Evolutionary conservation across 2,329 filamentous ascomycete species (phyloP), one percentile per base, ranked within the genome.

Genomic region (Colletotrichum higginsianum): DNA sequence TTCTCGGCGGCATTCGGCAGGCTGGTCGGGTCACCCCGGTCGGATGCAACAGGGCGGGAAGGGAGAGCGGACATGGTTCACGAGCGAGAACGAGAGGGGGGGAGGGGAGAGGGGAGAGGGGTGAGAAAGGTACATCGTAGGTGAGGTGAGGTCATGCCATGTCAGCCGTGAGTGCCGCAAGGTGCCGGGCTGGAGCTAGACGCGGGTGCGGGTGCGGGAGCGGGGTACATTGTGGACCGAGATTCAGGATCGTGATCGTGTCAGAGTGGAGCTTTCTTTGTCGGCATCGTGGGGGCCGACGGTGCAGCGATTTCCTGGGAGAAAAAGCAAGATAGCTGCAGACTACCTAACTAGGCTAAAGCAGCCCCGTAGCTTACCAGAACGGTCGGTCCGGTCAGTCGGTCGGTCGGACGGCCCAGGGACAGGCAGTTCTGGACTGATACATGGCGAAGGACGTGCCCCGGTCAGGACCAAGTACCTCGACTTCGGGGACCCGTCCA

Each of bases 71-170:
- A 38, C 52, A 62, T 67, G 64, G 64, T 62, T 58, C 64, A 23
- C 68, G 52, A 68, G 35, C 68, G 57, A 71, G 64, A 68, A 53
- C 67, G 53, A 67, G 56, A 67, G 67, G 64, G 63, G 63, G 40
- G 26, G 23, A 26, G 26, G 26, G 26, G 26, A 26, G 26, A 26
- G 26, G 49, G 35, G 38, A 35, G 30, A 35, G 30, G 30, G 30
- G 30, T 35, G 30, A 35, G 8, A 11, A 35, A 35, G 30, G 30
- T n/a, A n/a, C n/a, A n/a, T n/a, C n/a, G n/a, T 35, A 2, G 30
- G 1, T 18, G 64, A 16, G n/a, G 62, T 66, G 67, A 70, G 62
- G 63, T 50, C 62, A 42, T 70, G 62, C 61, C 62, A 70, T 55
- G 63, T 50, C 62, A 42, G 66, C 46, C 49, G 38, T 16, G n/a